Evolutionary conservation across 345 rosid species (phyloP), one percentile per base, ranked within the genome.

Genomic region (Arabidopsis suecica): DNA sequence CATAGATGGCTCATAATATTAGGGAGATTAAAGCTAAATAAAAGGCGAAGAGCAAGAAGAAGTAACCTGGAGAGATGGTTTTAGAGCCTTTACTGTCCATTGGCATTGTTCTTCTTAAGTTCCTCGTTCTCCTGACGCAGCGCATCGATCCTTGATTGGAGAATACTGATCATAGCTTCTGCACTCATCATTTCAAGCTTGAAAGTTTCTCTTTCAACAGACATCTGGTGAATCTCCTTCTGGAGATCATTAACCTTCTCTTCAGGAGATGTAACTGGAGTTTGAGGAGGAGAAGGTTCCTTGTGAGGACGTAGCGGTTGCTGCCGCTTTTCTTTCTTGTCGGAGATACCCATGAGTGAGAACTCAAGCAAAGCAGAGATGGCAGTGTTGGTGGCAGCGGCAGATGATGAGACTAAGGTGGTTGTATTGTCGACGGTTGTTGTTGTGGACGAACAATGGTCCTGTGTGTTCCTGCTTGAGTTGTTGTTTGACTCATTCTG

Each of bases 141-240:
- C 6, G 50, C 77, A 56, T 89, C 96, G 6, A 90, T 78, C 72
- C 86, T 83, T 0, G 95, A 82, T 62, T 86, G 93, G 65, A 91
- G 97, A 75, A 88, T 84, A 79, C 84, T 88, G 50, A 90, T 84
- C 93, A 88, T 89, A 13, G 97, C 84, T 36, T 87, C 89, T 40
- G 91, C 90, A 67, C 91, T 86, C 90, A 95, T 81, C 92, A 90
- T 83, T 68, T 91, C 93, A 32, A 91, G 88, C 84, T 82, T 90
- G 81, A 88, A 51, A 2, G 89, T 80, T 82, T 86, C 97, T 71
- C 86, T 84, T 76, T 90, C 97, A 6, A 87, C 84, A 5, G 92
- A 84, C 67, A 88, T 82, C 82, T 83, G 87, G 68, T 86, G 91
- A 50, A 91, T 73, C 84, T 91, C 88, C 37, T 82, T 86, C 81